phyloP scores from a whole-genome alignment of 805 yeast genomes.

The Starmerella davenportii region DNA sequence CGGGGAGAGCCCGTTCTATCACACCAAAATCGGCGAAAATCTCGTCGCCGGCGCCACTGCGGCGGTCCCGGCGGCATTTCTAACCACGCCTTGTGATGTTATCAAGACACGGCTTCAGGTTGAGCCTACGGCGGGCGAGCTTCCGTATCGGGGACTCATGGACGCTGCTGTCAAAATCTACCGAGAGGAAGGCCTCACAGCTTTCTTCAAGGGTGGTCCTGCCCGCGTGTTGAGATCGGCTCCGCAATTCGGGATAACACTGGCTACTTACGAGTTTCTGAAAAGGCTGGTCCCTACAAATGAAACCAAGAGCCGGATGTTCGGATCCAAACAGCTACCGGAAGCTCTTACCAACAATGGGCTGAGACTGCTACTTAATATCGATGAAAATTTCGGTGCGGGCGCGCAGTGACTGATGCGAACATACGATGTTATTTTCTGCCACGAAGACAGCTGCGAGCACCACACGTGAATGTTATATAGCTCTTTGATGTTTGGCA shows the following conservation, averaged over 20 bases:
- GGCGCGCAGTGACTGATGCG: too few species aligned
- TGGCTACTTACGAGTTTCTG: conserved; percentile 90
- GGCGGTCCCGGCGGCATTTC: conserved; percentile 93
- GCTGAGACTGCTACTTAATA: conserved; percentile 27
- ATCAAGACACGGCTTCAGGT: conserved; percentile 88
- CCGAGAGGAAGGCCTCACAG: conserved; percentile 65
- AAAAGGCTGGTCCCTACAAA: conserved; percentile 52
- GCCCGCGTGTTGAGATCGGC: conserved; percentile 90
- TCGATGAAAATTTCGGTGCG: conserved; percentile 32
- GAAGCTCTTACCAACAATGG: conserved; percentile 23
- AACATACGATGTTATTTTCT: too few species aligned
- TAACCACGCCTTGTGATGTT: conserved; percentile 94
- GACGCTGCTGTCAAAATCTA: conserved; percentile 62
- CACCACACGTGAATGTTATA: too few species aligned
- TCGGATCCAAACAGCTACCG: neutral
- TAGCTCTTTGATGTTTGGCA: too few species aligned
- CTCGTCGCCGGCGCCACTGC: conserved; percentile 82
- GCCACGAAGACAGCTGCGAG: too few species aligned
- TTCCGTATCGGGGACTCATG: conserved; percentile 53
- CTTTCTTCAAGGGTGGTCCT: conserved; percentile 90
- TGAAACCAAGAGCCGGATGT: conserved; percentile 21
- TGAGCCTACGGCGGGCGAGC: conserved; percentile 59
- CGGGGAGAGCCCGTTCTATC: conserved; percentile 60
- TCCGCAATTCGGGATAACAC: conserved; percentile 93
- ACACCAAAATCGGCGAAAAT: conserved; percentile 66